Evolutionary conservation across 192 early-diverging fungal species (phyloP).

Genomic region (Podochytrium sp.): DNA sequence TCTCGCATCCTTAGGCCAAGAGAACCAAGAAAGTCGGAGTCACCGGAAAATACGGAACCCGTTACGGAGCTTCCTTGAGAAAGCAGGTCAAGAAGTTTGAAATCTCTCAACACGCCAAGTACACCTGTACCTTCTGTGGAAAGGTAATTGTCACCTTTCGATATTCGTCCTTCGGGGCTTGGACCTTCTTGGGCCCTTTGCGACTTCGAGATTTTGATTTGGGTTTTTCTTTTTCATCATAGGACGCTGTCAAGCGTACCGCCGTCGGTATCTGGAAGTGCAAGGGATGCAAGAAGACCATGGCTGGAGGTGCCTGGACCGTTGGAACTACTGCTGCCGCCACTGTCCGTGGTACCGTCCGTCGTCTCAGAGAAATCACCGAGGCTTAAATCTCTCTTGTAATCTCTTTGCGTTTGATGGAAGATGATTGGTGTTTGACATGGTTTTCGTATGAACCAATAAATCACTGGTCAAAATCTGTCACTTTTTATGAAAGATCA

Average conservation of each 20-base stretch:
- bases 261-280: constrained; percentile 99
- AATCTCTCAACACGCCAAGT: constrained; percentile 99
- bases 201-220: neutral
- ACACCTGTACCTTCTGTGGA: constrained; percentile 99
- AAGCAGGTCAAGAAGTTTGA: constrained; percentile 98
- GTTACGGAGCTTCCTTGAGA: constrained; percentile 99
- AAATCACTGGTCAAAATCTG: too few relatives aligned
- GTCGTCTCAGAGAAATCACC: constrained; percentile 95
- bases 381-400: constrained; percentile 78
- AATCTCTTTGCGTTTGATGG: neutral
- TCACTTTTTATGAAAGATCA: too few relatives aligned
- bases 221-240: neutral
- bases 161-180: too few relatives aligned
- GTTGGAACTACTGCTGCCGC: constrained; percentile 88
- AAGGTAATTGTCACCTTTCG: constrained; percentile 66
- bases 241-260: constrained; percentile 91
- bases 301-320: constrained; percentile 98
- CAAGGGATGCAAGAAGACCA: constrained; percentile 89
- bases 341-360: constrained; percentile 91
- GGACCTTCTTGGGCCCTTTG: neutral
- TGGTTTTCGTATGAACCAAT: too few relatives aligned
- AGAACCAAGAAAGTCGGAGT: constrained; percentile 99
- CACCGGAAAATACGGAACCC: constrained; percentile 99
- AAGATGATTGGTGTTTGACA: too few relatives aligned
- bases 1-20: constrained; percentile 52